Base-by-base conservation (phyloP, 2,329 filamentous ascomycete genomes). In the Pseudogymnoascus sp. region DNA sequence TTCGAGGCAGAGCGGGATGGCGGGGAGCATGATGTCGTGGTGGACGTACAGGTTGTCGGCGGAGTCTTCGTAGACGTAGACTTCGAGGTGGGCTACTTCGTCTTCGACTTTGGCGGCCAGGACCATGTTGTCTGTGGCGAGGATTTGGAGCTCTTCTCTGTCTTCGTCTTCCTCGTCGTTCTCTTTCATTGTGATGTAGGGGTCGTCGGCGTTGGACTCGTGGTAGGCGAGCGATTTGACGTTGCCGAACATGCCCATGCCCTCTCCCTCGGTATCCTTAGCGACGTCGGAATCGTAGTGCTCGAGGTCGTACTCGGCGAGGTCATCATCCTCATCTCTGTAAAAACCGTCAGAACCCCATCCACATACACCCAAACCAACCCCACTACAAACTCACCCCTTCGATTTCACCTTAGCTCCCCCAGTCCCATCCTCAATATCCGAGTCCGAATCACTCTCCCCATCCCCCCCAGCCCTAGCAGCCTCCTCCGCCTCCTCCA, bases 11-110 rank as follows among this genome's bases (percentile, higher is more conserved):
- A 99, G 84, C 9, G 94, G 94, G 71, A 99, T 96, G 24, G 93
- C 93, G 33, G 94, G 94, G 61, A 99, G 83, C 93, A 99, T 97
- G 69, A 99, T 96, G 75, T 99, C 94, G 82, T 99, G 94, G 78
- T 99, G 94, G 24, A 99, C 93, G 74, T 99, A 99, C 64, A 99
- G 86, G 73, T 99, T 99, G 76, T 97, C 94, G 47, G 87, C 89
- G 64, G 85, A 85, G 69, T 97, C 94, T 75, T 99, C 94, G 76
- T 97, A 99, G 29, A 99, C 92, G 71, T 97, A 97, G 17, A 97
- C 89, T 74, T 99, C 94, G 26, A 99, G 81, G 75, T 97, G 93
- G 15, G 94, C 93, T 64, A 99, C 87, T 73, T 99, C 94, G 69
- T 99, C 94, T 75, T 99, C 94, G 59, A 97, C 88, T 77, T 96